phyloP scores from a whole-genome alignment of 1,139 yeast genomes.

The Kodamaea derodonti region DNA sequence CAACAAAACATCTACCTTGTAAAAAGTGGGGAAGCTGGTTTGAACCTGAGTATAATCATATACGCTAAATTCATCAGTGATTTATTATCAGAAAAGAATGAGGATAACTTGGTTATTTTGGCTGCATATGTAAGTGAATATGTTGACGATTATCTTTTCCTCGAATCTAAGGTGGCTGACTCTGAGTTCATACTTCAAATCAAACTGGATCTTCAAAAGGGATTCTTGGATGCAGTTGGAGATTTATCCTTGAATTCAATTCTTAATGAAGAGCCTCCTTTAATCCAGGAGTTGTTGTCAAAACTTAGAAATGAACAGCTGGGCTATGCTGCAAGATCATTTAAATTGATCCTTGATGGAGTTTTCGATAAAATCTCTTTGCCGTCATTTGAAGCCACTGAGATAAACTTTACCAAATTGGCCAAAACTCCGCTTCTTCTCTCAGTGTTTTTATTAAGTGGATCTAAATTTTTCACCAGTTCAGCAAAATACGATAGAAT shows the following conservation, averaged over 20 bases:
- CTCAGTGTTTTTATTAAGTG: slow-evolving; percentile 34
- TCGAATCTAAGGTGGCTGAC: slow-evolving; percentile 6
- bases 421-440: slow-evolving; percentile 33
- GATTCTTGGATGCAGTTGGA: slow-evolving; percentile 1
- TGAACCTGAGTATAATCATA: slow-evolving; percentile 3
- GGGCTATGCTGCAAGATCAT: slow-evolving; percentile 27
- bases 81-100: slow-evolving; percentile 1
- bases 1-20: slow-evolving; percentile 37
- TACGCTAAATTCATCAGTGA: slow-evolving; percentile 11
- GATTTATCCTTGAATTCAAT: slow-evolving; percentile 2
- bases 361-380: slow-evolving; percentile 27
- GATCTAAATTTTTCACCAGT: slow-evolving; percentile 29
- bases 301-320: background rate
- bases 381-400: slow-evolving; percentile 21
- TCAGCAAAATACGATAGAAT: slow-evolving; percentile 42
- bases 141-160: slow-evolving; percentile 24
- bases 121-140: slow-evolving; percentile 22
- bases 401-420: slow-evolving; percentile 28
- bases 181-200: slow-evolving; percentile 4
- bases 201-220: slow-evolving; percentile 1
- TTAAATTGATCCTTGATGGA: slow-evolving; percentile 18
- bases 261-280: background rate
- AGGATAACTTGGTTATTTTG: slow-evolving; percentile 4
- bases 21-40: background rate
- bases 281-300: background rate